Evolutionary conservation across 2,329 filamentous ascomycete species (phyloP).

Genomic region (Hymenoscyphus scutula): DNA sequence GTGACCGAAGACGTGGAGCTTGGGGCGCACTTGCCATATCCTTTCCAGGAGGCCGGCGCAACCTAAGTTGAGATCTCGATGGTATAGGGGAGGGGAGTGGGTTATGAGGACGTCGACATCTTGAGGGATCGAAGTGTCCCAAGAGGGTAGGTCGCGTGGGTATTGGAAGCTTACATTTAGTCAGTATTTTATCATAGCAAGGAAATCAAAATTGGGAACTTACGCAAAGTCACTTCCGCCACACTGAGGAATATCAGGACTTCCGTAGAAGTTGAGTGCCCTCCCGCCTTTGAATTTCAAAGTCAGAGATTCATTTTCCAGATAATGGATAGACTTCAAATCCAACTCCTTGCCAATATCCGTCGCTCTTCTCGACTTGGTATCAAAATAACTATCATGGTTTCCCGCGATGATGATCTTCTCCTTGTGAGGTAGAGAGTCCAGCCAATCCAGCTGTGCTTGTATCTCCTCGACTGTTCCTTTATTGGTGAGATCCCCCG

Average conservation of each 20-base stretch:
- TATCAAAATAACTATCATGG: slow-evolving; percentile 84
- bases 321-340: slow-evolving; percentile 69
- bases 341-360: slow-evolving; percentile 59
- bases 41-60: slow-evolving; percentile 58
- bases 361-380: slow-evolving; percentile 54
- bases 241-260: slow-evolving; percentile 74
- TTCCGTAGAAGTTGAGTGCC: slow-evolving; percentile 71
- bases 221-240: slow-evolving; percentile 67
- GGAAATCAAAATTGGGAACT: slow-evolving; percentile 10
- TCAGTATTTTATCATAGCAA: slow-evolving; percentile 10
- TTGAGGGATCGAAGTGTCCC: slow-evolving; percentile 57
- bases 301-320: slow-evolving; percentile 66
- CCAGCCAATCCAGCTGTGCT: slow-evolving; percentile 80
- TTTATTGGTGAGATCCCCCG: slow-evolving; percentile 76
- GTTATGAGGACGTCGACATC: slow-evolving; percentile 64
- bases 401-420: slow-evolving; percentile 86
- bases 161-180: slow-evolving; percentile 55
- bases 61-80: slow-evolving; percentile 51
- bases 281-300: slow-evolving; percentile 61
- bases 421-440: slow-evolving; percentile 67
- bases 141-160: slow-evolving; percentile 53
- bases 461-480: slow-evolving; percentile 75
- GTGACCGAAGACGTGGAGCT: slow-evolving; percentile 65
- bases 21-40: slow-evolving; percentile 56
- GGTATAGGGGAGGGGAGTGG: slow-evolving; percentile 61